phyloP scores from a whole-genome alignment of 352 stramenopile genomes.

The Albugo laibachii region DNA sequence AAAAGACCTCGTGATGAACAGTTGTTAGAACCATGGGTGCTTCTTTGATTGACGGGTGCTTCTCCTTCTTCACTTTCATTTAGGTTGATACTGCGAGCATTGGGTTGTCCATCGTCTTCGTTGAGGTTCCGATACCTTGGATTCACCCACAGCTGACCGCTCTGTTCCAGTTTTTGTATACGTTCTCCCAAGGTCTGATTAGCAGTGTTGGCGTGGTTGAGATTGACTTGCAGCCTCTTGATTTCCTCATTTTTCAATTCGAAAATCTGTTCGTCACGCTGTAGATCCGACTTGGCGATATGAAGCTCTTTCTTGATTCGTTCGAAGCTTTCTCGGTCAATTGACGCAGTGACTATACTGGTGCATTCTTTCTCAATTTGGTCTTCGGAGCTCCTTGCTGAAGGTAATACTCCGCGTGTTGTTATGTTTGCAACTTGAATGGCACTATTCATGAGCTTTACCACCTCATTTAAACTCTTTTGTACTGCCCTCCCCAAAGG shows the following conservation, averaged over 20 bases:
- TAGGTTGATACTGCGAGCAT: background rate
- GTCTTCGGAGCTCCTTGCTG: background rate
- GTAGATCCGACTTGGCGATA: slow-evolving; percentile 36
- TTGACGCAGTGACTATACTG: background rate
- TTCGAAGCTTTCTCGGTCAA: slow-evolving; percentile 6
- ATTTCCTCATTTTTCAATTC: slow-evolving; percentile 70
- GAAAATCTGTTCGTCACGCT: slow-evolving; percentile 66
- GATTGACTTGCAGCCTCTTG: slow-evolving; percentile 26
- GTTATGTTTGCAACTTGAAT: slow-evolving; percentile 31
- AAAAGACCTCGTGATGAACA: no score
- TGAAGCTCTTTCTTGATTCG: slow-evolving; percentile 35
- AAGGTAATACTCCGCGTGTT: background rate
- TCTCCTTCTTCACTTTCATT: no score
- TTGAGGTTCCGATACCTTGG: background rate
- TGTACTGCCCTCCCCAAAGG: slow-evolving; percentile 43
- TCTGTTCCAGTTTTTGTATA: slow-evolving; percentile 45
- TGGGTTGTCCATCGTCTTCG: background rate
- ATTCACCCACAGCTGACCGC: slow-evolving; percentile 49
- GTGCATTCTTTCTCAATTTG: background rate
- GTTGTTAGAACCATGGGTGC: no score
- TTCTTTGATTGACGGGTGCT: no score
- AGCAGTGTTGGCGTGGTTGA: slow-evolving; percentile 41
- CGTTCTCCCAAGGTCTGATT: slow-evolving; percentile 51
- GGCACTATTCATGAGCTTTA: slow-evolving; percentile 47
- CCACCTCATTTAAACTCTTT: slow-evolving; percentile 61